Base-by-base conservation (phyloP, 441 rosid species). In the Erodium chrysanthum region DNA sequence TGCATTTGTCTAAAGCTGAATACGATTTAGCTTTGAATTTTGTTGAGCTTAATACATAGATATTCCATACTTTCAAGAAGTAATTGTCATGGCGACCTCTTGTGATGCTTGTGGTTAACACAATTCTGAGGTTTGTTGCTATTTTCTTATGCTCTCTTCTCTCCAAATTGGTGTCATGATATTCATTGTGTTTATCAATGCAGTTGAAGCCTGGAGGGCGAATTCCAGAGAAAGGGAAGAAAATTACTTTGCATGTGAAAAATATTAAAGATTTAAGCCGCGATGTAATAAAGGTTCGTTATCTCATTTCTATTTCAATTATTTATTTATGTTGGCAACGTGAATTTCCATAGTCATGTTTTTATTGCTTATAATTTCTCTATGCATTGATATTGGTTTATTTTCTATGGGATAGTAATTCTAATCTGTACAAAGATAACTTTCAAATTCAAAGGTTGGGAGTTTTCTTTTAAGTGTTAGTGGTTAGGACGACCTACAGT, bases 21-120 rank as follows among this genome's bases (percentile, higher is more conserved):
- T 56, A 56, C 4, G 12, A 8, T 56, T 20, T 20, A 21, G 61
- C 61, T 20, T 56, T 25, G 61, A 66, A 56, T 14, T 7, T 68
- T 77, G 80, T 81, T 77, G 31, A 50, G 71, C 91, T 87, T 88
- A 82, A 82, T 84, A 37, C 48, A 68, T 68, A 94, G 98, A 83
- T 40, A 94, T 94, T 80, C 98, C 98, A 18, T 94, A 94, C 80
- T 94, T 89, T 77, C 96, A 89, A 75, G 98, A 94, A 80, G 98
- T 94, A 70, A 94, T 91, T 66, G 96, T 91, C 81, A 94, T 94
- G 98, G 96, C 98, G 67, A 88, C 97, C 12, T 82, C 92, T 7
- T 91, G 98, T 66, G 97, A 91, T 69, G 68, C 76, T 27, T 94
- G 96, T 81, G 98, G 98, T 67, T 94, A 91, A 70, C 94, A 96